Conservation (phyloP, 495 filamentous ascomycete genomes). For the Penicillium diatomitis region DNA sequence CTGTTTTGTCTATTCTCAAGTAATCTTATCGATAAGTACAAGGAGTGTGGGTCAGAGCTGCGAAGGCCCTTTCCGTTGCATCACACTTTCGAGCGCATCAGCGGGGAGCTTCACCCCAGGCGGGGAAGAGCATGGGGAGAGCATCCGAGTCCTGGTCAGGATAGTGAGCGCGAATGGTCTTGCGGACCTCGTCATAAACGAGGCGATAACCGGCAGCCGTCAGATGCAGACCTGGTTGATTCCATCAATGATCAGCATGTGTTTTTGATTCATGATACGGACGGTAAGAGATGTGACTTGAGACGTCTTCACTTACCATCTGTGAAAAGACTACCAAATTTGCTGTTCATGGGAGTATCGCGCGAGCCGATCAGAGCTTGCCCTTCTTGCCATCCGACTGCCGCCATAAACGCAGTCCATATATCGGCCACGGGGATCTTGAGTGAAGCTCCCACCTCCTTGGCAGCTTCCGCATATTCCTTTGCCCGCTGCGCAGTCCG, state of each 20-base stretch:
- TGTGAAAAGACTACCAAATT: constrained; percentile 42
- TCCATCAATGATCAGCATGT: neutral
- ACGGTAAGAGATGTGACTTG: neutral
- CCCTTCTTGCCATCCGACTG: constrained; percentile 53
- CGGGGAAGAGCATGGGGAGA: constrained; percentile 44
- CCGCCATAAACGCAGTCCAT: constrained; percentile 61
- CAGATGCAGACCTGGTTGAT: constrained; percentile 50
- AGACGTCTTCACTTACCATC: constrained; percentile 41
- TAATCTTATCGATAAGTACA: no score
- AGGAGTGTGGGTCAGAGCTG: no score
- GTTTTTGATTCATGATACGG: constrained; percentile 3
- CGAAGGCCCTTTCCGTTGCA: no score
- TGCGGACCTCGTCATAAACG: constrained; percentile 47
- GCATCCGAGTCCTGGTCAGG: constrained; percentile 49
- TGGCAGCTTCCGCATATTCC: constrained; percentile 59
- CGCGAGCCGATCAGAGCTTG: constrained; percentile 44
- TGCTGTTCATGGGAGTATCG: constrained; percentile 36
- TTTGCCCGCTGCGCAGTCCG: constrained; percentile 57
- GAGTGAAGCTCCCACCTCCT: constrained; percentile 54
- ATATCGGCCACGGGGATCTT: constrained; percentile 63
- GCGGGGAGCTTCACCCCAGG: constrained; percentile 42
- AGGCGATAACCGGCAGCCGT: constrained; percentile 50
- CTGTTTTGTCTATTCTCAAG: no score
- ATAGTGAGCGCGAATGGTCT: constrained; percentile 43
- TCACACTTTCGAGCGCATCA: constrained; percentile 5